phyloP scores from a whole-genome alignment of 495 filamentous ascomycete genomes.

The Penicillium paradoxum region DNA sequence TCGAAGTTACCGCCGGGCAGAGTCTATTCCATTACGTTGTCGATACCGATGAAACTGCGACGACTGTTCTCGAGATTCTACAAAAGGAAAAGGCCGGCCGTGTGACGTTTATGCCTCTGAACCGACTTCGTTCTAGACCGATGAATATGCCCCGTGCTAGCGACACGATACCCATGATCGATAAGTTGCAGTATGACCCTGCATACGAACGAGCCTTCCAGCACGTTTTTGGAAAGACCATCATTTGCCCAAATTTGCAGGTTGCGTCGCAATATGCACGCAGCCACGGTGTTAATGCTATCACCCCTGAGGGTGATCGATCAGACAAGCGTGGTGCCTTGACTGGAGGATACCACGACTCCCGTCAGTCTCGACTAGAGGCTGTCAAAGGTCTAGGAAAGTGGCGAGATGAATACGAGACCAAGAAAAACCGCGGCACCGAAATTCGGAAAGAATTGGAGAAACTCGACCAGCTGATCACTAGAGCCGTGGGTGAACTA shows the following conservation, averaged over 20 bases:
- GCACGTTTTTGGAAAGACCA: slow-evolving; percentile 92
- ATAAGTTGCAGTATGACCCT: slow-evolving; percentile 75
- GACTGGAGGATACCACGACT: slow-evolving; percentile 88
- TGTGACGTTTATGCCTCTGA: slow-evolving; percentile 92
- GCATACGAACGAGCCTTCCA: slow-evolving; percentile 79
- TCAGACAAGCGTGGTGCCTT: slow-evolving; percentile 91
- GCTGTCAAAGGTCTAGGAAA: slow-evolving; percentile 71
- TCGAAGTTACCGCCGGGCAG: slow-evolving; percentile 87
- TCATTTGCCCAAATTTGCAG: slow-evolving; percentile 84
- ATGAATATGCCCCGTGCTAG: slow-evolving; percentile 75
- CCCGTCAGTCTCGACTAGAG: slow-evolving; percentile 73
- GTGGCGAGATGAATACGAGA: slow-evolving; percentile 70
- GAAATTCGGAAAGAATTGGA: slow-evolving; percentile 67
- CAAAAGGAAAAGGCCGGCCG: slow-evolving; percentile 77
- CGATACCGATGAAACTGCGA: slow-evolving; percentile 85
- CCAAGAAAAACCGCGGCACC: slow-evolving; percentile 49
- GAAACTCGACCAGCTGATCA: slow-evolving; percentile 79
- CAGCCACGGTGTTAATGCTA: slow-evolving; percentile 83
- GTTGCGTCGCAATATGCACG: slow-evolving; percentile 85
- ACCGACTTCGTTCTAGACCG: slow-evolving; percentile 62
- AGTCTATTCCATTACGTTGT: slow-evolving; percentile 97
- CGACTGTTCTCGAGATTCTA: slow-evolving; percentile 70
- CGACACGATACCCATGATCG: slow-evolving; percentile 81
- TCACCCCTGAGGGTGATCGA: slow-evolving; percentile 90
- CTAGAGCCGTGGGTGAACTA: slow-evolving; percentile 69